These are phyloP conservation scores for Penicillium sp. DNA, from an alignment of 2,329 filamentous ascomycete genomes.

Conservation along the genomic window DNA sequence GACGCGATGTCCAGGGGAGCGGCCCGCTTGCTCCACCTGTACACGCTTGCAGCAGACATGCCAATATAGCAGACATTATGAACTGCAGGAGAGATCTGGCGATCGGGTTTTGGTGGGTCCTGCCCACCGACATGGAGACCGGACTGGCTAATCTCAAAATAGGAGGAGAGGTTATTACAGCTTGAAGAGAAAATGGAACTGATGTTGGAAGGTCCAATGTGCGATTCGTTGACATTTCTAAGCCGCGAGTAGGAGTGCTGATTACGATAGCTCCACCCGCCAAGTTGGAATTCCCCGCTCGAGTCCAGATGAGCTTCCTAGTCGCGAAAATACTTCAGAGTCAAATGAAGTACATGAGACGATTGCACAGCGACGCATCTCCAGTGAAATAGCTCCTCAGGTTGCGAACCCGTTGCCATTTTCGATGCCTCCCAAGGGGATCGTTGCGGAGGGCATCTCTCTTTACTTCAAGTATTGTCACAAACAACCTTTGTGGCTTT, in stretches of 20 bases:
- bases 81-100: slow-evolving; percentile 32
- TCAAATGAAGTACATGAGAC: background rate
- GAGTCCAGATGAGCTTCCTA: background rate
- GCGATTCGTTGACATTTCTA: slow-evolving; percentile 2
- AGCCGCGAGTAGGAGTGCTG: background rate
- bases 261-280: slow-evolving; percentile 7
- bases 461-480: slow-evolving; percentile 37
- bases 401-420: slow-evolving; percentile 9
- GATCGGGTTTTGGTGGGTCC: slow-evolving; percentile 37
- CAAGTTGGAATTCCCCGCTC: slow-evolving; percentile 15
- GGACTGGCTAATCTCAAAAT: background rate
- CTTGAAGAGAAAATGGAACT: slow-evolving; percentile 54
- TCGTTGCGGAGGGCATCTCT: slow-evolving; percentile 22
- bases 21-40: slow-evolving; percentile 53
- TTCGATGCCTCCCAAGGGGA: slow-evolving; percentile 16
- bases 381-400: slow-evolving; percentile 4
- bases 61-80: slow-evolving; percentile 39
- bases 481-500: slow-evolving; percentile 38
- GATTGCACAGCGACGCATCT: background rate
- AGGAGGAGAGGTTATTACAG: slow-evolving; percentile 52
- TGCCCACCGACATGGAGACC: background rate
- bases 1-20: slow-evolving; percentile 53
- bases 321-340: slow-evolving; percentile 6
- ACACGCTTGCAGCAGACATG: slow-evolving; percentile 50
- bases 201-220: slow-evolving; percentile 46